These are phyloP conservation scores for Botrytis deweyae DNA, from an alignment of 2,329 filamentous ascomycete genomes.

Conservation along the genomic window DNA sequence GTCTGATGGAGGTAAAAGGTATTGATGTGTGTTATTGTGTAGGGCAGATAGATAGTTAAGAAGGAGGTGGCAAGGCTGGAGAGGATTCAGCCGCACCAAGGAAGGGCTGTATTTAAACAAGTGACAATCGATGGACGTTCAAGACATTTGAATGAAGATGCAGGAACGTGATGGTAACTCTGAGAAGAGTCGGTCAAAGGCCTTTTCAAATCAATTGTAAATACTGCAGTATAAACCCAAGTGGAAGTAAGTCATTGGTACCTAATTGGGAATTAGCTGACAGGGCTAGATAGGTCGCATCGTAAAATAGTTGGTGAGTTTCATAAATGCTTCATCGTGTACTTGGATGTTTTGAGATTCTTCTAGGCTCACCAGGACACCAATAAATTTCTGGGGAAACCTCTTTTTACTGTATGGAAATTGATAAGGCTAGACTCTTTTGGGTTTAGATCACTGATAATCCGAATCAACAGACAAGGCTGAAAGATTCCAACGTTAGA, in stretches of 20 bases:
- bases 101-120: background rate
- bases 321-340: slow-evolving; percentile 13
- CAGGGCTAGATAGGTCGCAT: background rate
- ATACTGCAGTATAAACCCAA: background rate
- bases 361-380: background rate
- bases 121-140: background rate
- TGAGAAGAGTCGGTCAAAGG: background rate
- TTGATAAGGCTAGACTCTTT: background rate
- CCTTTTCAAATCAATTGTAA: background rate
- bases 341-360: slow-evolving; percentile 5
- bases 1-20: background rate
- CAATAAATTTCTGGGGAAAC: background rate
- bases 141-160: slow-evolving; percentile 3
- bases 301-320: background rate
- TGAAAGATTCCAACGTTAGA: background rate
- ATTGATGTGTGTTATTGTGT: background rate
- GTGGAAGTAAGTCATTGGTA: background rate
- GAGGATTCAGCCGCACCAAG: background rate
- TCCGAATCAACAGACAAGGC: background rate
- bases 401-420: background rate
- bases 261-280: background rate
- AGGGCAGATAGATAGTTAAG: background rate
- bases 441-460: background rate
- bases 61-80: background rate
- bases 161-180: background rate